Base-by-base conservation (phyloP, 306 rosid species). In the Cyamopsis tetragonoloba region DNA sequence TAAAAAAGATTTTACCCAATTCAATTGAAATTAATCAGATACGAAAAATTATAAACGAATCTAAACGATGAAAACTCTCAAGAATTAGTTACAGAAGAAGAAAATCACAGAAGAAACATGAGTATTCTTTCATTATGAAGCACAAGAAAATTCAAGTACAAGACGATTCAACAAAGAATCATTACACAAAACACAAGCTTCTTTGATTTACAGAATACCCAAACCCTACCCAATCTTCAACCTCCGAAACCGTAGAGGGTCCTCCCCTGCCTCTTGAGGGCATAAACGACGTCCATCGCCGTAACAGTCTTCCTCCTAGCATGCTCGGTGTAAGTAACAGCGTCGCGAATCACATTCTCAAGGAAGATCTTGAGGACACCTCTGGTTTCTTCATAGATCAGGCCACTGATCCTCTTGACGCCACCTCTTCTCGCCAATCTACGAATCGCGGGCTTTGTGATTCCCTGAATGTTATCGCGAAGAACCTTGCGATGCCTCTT, bases 251-350 rank as follows among this genome's bases (percentile, higher is more conserved):
- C 82, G 0, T 78, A 78, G 6, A 78, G 78, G 2, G 78, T 78
- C 44, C 82, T 71, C 0, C 82, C 82, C 70, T 78, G 82, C 31
- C 82, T 72, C 66, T 78, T 78, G 1, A 78, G 78, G 0, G 82
- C 82, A 1, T 78, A 78, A 5, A 78, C 82, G 0, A 78, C 78
- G 1, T 78, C 82, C 82, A 78, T 78, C 2, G 82, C 82, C 0
- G 82, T 78, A 0, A 78, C 78, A 0, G 82, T 78, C 82, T 78
- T 78, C 55, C 82, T 78, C 75, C 82, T 15, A 0, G 82, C 82
- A 1, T 78, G 82, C 78, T 78, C 82, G 0, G 82, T 78, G 17
- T 78, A 78, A 0, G 82, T 78, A 2, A 78, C 82, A 0, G 82
- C 82, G 19, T 78, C 82, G 1, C 78, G 78, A 60, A 78, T 78